Evolutionary conservation across 345 rosid species (phyloP).

Genomic region (Iberis pinnata): DNA sequence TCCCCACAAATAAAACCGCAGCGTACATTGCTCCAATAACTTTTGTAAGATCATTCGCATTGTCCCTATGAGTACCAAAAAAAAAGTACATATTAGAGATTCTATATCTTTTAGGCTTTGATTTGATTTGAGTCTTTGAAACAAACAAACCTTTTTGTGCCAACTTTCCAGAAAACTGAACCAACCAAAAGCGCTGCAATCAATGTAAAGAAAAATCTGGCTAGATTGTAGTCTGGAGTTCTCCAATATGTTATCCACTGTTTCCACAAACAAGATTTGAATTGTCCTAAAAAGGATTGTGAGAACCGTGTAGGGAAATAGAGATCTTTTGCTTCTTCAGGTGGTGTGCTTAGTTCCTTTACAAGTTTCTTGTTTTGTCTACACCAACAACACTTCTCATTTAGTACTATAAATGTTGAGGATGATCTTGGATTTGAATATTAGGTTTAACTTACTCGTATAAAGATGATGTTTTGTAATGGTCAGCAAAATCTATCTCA

Average conservation of each 20-base stretch:
- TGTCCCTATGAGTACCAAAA: slow-evolving; percentile 31
- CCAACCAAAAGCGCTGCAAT: slow-evolving; percentile 50
- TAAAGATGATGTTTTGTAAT: slow-evolving; percentile 50
- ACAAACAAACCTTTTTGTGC: slow-evolving; percentile 46
- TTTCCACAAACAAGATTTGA: slow-evolving; percentile 64
- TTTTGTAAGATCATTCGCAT: slow-evolving; percentile 39
- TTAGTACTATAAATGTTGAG: neutral
- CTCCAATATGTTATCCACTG: slow-evolving; percentile 73
- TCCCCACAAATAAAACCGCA: slow-evolving; percentile 50
- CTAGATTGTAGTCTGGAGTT: slow-evolving; percentile 64
- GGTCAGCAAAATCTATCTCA: slow-evolving; percentile 65
- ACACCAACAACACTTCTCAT: slow-evolving; percentile 8
- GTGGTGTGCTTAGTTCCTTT: slow-evolving; percentile 49
- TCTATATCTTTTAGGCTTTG: neutral
- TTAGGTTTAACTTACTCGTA: slow-evolving; percentile 39
- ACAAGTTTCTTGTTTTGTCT: slow-evolving; percentile 55
- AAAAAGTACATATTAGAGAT: neutral
- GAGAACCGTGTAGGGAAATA: slow-evolving; percentile 44
- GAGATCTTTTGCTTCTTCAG: slow-evolving; percentile 42
- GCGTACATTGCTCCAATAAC: slow-evolving; percentile 72
- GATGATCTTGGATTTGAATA: neutral
- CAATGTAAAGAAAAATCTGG: slow-evolving; percentile 48
- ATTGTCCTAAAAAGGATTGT: slow-evolving; percentile 48
- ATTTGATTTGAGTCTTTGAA: neutral
- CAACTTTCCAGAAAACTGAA: slow-evolving; percentile 54